Evolutionary conservation across 2,329 filamentous ascomycete species (phyloP).

Genomic region (Trichophaea hybrida): DNA sequence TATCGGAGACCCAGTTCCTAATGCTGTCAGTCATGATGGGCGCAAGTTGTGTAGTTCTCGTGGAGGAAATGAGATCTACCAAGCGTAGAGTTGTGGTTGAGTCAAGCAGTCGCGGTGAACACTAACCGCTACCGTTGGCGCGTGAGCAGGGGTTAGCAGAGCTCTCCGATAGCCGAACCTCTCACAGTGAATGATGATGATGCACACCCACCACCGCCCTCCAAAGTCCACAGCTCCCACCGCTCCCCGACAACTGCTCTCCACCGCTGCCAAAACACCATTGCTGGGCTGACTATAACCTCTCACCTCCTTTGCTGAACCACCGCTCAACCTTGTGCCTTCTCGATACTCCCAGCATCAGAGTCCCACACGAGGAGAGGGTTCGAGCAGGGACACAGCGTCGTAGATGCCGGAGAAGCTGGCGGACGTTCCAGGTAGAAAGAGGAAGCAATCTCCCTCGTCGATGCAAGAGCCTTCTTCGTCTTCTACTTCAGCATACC

Average conservation of each 20-base stretch:
- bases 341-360: not conserved
- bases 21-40: slow-evolving; percentile 5
- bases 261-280: no score
- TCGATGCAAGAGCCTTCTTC: not conserved
- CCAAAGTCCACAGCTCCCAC: not conserved
- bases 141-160: not conserved
- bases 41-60: no score
- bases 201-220: not conserved
- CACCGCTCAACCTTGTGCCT: no score
- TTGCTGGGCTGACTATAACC: no score
- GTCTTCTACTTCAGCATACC: not conserved
- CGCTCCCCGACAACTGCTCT: no score
- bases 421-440: slow-evolving; percentile 8
- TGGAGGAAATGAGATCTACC: no score
- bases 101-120: no score
- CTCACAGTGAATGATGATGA: not conserved
- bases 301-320: no score
- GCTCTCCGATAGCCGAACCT: not conserved
- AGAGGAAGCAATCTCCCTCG: slow-evolving; percentile 16
- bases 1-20: slow-evolving; percentile 27
- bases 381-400: not conserved
- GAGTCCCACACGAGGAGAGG: not conserved
- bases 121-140: not conserved
- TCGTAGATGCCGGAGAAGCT: slow-evolving; percentile 18
- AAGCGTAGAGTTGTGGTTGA: no score